A percentile compares a stretch with the other conserved stretches of the same genome.
Conservation (phyloP, 331 rosid species). For the Acacia concinna region DNA sequence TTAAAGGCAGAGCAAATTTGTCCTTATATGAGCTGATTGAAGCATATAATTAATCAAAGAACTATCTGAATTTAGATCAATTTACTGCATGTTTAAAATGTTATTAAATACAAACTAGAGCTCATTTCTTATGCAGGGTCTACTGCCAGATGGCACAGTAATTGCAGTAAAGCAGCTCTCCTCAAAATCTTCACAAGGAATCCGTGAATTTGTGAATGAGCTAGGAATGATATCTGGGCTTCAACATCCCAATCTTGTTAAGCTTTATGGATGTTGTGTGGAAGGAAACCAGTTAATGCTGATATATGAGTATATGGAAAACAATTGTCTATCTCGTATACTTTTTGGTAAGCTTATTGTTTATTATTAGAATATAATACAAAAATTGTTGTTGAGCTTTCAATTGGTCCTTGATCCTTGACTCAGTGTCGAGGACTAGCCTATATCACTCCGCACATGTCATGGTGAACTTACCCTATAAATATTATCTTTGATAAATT, state of each 20-base stretch:
- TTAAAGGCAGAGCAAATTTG: too few species aligned
- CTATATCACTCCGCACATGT: not conserved
- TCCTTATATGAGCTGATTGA: not conserved
- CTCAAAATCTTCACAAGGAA: not conserved
- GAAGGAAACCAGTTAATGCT: not conserved
- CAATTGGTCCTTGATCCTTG: not conserved
- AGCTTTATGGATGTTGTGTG: conserved; percentile 8
- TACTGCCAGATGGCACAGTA: not conserved
- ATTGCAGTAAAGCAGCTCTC: conserved; percentile 1
- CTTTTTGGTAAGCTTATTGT: conserved; percentile 1
- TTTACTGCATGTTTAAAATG: not conserved
- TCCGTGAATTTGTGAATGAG: conserved; percentile 4
- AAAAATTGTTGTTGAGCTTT: not conserved
- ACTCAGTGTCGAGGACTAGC: not conserved
- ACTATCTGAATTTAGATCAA: not conserved
- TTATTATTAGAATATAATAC: not conserved
- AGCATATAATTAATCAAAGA: not conserved
- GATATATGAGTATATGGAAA: conserved; percentile 9
- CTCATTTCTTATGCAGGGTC: not conserved
- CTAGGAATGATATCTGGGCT: conserved; percentile 3
- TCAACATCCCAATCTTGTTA: conserved; percentile 5
- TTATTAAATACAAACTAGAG: not conserved
- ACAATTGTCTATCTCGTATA: conserved; percentile 6
- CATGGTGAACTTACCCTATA: not conserved
- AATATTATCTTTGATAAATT: not conserved